These are phyloP conservation scores for Hemisphaericaspora xylofermentans DNA, from an alignment of 1,139 yeast species.

Conservation along the genomic window DNA sequence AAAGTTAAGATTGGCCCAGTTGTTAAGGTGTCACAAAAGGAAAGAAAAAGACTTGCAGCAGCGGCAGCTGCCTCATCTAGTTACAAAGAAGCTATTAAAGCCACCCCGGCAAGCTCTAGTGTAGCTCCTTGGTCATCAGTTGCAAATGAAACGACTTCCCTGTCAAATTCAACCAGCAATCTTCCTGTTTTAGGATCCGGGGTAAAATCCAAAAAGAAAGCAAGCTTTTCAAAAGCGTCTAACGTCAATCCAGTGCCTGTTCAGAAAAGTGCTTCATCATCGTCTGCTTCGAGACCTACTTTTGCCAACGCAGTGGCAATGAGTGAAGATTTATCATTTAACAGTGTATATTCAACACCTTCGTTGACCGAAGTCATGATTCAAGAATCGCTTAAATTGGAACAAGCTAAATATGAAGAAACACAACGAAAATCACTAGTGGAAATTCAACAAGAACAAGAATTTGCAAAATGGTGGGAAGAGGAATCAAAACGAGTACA, in stretches of 20 bases:
- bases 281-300: not conserved
- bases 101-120: not conserved
- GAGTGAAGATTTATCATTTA: conserved; percentile 11
- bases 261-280: not conserved
- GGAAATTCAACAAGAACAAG: conserved; percentile 77
- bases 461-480: conserved; percentile 81
- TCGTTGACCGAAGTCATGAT: conserved; percentile 40
- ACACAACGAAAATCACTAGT: conserved; percentile 46
- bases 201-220: conserved; percentile 6
- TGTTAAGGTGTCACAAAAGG: conserved; percentile 49
- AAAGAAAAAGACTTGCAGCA: conserved; percentile 38
- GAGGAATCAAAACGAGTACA: conserved; percentile 66
- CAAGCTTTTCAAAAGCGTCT: not conserved
- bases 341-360: conserved; percentile 17
- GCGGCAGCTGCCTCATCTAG: conserved; percentile 6
- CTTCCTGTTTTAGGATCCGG: conserved; percentile 16
- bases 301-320: conserved; percentile 5
- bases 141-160: conserved; percentile 4
- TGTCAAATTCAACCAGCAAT: conserved; percentile 1
- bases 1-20: conserved; percentile 38
- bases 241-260: not conserved
- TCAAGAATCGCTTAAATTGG: conserved; percentile 48
- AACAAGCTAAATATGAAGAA: conserved; percentile 31
- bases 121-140: conserved; percentile 7
- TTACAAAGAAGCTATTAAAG: not conserved